These are phyloP conservation scores for Psilocybe tampanensis DNA, from an alignment of 768 basidiomycete species.

Conservation along the genomic window DNA sequence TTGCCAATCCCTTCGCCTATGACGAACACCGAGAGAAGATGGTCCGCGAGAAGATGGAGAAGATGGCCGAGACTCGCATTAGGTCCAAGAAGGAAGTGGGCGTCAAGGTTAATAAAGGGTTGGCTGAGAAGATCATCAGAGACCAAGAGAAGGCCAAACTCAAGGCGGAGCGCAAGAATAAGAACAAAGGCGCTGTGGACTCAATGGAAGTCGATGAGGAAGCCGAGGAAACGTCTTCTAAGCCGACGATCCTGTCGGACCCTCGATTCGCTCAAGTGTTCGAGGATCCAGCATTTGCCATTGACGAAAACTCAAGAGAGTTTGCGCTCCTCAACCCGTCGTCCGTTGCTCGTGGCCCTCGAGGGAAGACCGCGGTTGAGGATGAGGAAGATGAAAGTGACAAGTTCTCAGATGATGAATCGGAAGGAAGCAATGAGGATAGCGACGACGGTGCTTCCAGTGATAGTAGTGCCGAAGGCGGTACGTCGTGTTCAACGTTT, in stretches of 20 bases:
- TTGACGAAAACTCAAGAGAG: constrained; percentile 88
- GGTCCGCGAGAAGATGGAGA: constrained; percentile 88
- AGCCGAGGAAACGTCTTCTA: constrained; percentile 34
- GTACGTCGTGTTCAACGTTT: constrained; percentile 29
- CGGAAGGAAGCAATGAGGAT: constrained; percentile 37
- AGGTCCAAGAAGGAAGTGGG: constrained; percentile 73
- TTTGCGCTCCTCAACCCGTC: constrained; percentile 95
- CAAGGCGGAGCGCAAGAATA: constrained; percentile 57
- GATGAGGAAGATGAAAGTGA: constrained; percentile 90
- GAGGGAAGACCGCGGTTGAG: constrained; percentile 79
- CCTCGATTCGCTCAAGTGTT: constrained; percentile 90
- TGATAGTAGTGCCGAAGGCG: constrained; percentile 62
- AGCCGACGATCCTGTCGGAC: constrained; percentile 70
- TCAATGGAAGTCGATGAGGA: constrained; percentile 40
- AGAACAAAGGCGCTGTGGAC: constrained; percentile 35
- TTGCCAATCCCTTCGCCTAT: constrained; percentile 96
- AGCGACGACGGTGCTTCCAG: constrained; percentile 21
- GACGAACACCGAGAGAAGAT: constrained; percentile 91
- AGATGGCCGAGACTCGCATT: constrained; percentile 91
- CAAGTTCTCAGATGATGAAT: constrained; percentile 56
- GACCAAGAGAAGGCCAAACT: constrained; percentile 64
- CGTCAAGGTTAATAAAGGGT: constrained; percentile 74
- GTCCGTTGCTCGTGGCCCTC: constrained; percentile 49
- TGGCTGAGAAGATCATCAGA: constrained; percentile 82
- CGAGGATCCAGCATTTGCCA: constrained; percentile 87